Evolutionary conservation across 768 basidiomycete genomes (phyloP), one percentile per base, ranked within the genome.

Genomic region (Cystobasidium onofrii): DNA sequence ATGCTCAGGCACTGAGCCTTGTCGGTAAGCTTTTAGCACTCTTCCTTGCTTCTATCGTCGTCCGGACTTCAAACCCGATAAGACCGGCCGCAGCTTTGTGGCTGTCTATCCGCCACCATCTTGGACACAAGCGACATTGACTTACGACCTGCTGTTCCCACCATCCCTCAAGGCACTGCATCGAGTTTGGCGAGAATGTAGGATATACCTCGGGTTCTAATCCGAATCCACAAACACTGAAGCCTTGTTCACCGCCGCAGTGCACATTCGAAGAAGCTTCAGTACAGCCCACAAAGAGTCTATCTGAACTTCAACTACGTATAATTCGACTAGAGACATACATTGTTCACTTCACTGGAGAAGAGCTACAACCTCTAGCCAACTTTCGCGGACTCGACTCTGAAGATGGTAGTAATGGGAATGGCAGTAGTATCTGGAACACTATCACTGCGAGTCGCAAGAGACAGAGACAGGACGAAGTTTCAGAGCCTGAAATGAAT

Each of bases 141-240:
- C 31, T 33, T 64, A 20, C 18, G 9, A 31, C 7, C 12, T 63
- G 10, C 29, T 12, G 23, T 23, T 33, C 33, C 18, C 23, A 29
- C 62, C 6, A 41, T 13, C 31, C 31, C n/a, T 27, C 31, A 31
- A 64, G 63, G 10, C 63, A 64, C 33, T 64, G 63, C 25, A 64
- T 64, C 63, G 63, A 64, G 39, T 64, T 64, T 34, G 63, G 63
- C 6, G 63, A 64, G 33, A 60, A 15, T 6, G 57, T 60, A 29
- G 15, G 57, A 12, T 4, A 15, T 25, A 13, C 29, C 9, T 27
- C 4, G 4, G 31, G 6, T 23, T 34, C 17, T n/a, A n/a, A n/a
- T n/a, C n/a, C n/a, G n/a, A n/a, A n/a, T n/a, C n/a, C n/a, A n/a
- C n/a, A n/a, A n/a, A n/a, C n/a, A n/a, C n/a, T n/a, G n/a, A n/a